Conservation (phyloP, 1,139 yeast genomes). For the Dujonia santamariae region DNA sequence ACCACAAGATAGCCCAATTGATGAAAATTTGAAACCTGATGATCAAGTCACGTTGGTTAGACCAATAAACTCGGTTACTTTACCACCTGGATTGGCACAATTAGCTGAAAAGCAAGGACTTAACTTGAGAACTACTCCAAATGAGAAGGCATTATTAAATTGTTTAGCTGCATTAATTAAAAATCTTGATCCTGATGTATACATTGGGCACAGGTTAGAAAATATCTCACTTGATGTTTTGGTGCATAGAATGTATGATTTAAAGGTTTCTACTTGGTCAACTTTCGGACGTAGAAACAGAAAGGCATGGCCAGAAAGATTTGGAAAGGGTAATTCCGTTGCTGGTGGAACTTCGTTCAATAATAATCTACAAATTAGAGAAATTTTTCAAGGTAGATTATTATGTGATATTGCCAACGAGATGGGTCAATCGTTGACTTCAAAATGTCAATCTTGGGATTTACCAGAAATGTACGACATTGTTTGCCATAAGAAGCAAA, state of each 20-base stretch:
- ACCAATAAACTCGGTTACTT: conserved; percentile 56
- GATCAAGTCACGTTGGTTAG: conserved; percentile 70
- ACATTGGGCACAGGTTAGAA: conserved; percentile 85
- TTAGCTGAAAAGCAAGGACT: conserved; percentile 51
- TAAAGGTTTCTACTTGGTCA: conserved; percentile 73
- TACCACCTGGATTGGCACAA: conserved; percentile 73
- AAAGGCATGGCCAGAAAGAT: conserved; percentile 72
- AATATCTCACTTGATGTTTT: conserved; percentile 75
- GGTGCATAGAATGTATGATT: conserved; percentile 76
- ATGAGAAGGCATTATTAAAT: conserved; percentile 70
- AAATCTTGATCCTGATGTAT: conserved; percentile 81
- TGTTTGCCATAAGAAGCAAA: conserved; percentile 59
- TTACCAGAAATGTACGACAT: conserved; percentile 85
- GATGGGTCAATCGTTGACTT: conserved; percentile 89
- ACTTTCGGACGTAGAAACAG: conserved; percentile 80
- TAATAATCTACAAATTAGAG: conserved; percentile 56
- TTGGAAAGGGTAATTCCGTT: conserved; percentile 39
- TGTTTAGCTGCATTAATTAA: conserved; percentile 73
- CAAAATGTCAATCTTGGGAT: conserved; percentile 96
- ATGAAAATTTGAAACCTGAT: conserved; percentile 51
- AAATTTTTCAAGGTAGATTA: conserved; percentile 80
- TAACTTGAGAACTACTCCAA: conserved; percentile 56
- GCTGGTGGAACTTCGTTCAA: conserved; percentile 23
- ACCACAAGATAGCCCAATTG: conserved; percentile 71
- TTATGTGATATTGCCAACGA: conserved; percentile 92